Evolutionary conservation across 495 filamentous ascomycete genomes (phyloP).

Genomic region (Friedmanniomyces simplex): DNA sequence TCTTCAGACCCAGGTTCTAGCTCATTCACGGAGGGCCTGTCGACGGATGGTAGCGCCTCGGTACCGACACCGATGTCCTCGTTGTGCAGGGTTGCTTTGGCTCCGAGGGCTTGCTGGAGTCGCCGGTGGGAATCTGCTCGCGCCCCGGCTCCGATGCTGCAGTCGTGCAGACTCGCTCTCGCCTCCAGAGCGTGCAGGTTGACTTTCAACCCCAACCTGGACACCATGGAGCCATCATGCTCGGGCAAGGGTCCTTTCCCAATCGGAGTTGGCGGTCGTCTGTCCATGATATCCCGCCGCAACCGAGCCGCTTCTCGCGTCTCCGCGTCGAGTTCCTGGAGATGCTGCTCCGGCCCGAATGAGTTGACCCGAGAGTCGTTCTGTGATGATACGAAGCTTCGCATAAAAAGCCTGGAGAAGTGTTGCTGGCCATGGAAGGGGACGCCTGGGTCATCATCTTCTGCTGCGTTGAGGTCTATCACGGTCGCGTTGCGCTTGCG

Average conservation of each 20-base stretch:
- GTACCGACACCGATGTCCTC: too few species aligned
- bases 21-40: too few species aligned
- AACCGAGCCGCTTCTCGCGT: neutral
- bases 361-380: neutral
- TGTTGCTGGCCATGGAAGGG: neutral
- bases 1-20: neutral
- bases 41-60: too few species aligned
- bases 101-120: too few species aligned
- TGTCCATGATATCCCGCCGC: too few species aligned
- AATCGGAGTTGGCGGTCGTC: too few species aligned
- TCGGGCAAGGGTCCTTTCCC: too few species aligned
- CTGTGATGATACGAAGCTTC: neutral
- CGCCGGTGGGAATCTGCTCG: too few species aligned
- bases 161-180: neutral
- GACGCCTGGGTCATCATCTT: neutral
- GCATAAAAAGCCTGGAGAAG: neutral
- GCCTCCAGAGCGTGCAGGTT: neutral
- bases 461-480: neutral
- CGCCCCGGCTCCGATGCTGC: too few species aligned
- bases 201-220: neutral
- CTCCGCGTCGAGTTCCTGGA: neutral
- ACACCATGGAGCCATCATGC: neutral
- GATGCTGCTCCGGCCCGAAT: neutral
- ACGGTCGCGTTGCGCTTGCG: neutral
- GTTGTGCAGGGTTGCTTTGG: too few species aligned